Evolutionary conservation across 208 protist genomes (phyloP).

Genomic region (Crithidia expoeki): DNA sequence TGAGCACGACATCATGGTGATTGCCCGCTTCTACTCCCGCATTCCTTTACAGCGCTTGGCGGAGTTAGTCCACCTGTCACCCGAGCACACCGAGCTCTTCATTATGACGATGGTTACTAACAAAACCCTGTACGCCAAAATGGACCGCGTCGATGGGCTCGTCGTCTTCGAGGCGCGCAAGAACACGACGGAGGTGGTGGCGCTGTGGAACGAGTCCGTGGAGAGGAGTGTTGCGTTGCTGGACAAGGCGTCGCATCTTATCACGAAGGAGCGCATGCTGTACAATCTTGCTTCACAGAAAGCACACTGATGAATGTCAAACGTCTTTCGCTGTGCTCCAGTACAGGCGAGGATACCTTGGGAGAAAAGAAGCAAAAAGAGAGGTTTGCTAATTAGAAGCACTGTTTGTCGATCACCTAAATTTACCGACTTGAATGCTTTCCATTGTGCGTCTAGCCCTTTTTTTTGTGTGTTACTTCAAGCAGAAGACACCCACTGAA

Average conservation of each 20-base stretch:
- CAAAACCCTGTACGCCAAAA: conserved; percentile 92
- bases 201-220: conserved; percentile 87
- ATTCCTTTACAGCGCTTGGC: conserved; percentile 90
- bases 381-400: no score
- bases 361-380: not conserved
- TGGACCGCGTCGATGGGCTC: conserved; percentile 93
- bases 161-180: conserved; percentile 91
- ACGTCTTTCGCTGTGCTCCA: not conserved
- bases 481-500: no score
- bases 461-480: no score
- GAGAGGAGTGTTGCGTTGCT: conserved; percentile 88
- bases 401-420: no score
- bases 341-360: not conserved
- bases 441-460: no score
- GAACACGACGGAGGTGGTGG: conserved; percentile 90
- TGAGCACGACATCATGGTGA: conserved; percentile 96
- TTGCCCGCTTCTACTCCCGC: conserved; percentile 94
- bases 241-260: conserved; percentile 94
- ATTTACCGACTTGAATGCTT: no score
- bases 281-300: conserved; percentile 56
- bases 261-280: conserved; percentile 94
- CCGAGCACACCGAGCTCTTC: conserved; percentile 90
- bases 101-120: conserved; percentile 92
- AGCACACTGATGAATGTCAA: conserved; percentile 8
- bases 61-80: conserved; percentile 89